A percentile compares a stretch with the other conserved stretches of the same genome.
Conservation (phyloP, 2,329 filamentous ascomycete genomes). For the Hypoxylon sp. region DNA sequence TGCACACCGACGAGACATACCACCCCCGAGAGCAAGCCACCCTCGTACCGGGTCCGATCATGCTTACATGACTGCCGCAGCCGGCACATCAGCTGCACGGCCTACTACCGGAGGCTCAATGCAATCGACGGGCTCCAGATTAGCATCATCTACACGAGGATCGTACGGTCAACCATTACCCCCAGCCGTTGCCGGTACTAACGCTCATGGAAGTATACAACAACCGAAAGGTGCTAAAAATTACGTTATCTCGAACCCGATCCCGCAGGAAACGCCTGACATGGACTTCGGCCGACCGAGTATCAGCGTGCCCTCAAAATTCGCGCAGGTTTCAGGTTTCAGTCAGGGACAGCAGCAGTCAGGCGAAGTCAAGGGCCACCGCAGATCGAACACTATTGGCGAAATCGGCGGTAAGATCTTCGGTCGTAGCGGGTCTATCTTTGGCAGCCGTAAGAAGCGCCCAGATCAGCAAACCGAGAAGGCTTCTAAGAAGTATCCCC, state of each 20-base stretch:
- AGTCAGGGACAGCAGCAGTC: conserved; percentile 64
- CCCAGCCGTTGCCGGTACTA: conserved; percentile 88
- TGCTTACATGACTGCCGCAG: conserved; percentile 63
- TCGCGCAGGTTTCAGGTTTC: conserved; percentile 70
- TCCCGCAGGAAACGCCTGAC: conserved; percentile 67
- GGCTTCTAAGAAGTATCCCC: conserved; percentile 82
- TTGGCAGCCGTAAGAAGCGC: conserved; percentile 68
- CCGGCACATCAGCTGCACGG: conserved; percentile 63
- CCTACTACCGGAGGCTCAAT: conserved; percentile 92
- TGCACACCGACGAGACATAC: conserved; percentile 62
- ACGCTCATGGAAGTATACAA: conserved; percentile 89
- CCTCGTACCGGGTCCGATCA: conserved; percentile 68
- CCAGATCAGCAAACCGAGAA: conserved; percentile 60
- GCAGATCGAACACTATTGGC: conserved; percentile 80
- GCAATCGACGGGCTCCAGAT: conserved; percentile 79
- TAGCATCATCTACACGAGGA: conserved; percentile 71
- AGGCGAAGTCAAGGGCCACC: conserved; percentile 68
- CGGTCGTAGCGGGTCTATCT: conserved; percentile 84
- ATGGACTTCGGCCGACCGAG: conserved; percentile 70
- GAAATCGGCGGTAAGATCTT: conserved; percentile 87
- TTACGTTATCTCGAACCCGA: conserved; percentile 78
- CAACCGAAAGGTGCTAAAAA: conserved; percentile 77
- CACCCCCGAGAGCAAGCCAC: conserved; percentile 62
- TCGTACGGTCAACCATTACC: conserved; percentile 91
- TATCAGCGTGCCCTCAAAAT: conserved; percentile 70